These are phyloP conservation scores for Cyclotella cryptica DNA, from an alignment of 108 stramenopile species.

Conservation along the genomic window DNA sequence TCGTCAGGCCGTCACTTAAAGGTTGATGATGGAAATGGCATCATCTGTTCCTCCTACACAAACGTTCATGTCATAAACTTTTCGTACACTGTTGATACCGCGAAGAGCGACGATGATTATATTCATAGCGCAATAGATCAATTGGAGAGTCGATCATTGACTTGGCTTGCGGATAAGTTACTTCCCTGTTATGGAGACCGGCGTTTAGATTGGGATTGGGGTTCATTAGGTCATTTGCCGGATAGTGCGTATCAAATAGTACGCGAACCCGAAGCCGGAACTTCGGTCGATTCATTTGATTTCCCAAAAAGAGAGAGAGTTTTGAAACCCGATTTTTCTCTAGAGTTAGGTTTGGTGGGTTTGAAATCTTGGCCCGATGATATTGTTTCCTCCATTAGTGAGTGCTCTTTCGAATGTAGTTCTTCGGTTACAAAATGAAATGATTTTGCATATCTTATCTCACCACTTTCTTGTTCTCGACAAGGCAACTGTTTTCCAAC, in stretches of 20 bases:
- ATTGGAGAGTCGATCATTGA: conserved; percentile 3
- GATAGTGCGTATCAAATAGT: background rate
- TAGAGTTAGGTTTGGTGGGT: conserved; percentile 15
- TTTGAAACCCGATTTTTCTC: background rate
- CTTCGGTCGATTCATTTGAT: background rate
- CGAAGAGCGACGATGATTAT: background rate
- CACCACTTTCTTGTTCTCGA: background rate
- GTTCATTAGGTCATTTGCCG: background rate
- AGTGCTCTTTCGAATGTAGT: background rate
- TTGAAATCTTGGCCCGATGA: conserved; percentile 28
- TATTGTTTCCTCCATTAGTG: conserved; percentile 7
- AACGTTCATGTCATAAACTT: conserved; percentile 13
- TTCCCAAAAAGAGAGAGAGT: background rate
- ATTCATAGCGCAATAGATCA: conserved; percentile 7
- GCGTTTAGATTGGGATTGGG: background rate
- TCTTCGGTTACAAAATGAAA: background rate
- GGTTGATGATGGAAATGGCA: background rate
- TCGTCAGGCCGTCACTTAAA: conserved; percentile 2
- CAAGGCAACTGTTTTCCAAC: conserved; percentile 23
- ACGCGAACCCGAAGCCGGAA: background rate
- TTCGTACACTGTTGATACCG: conserved; percentile 19
- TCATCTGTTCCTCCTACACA: conserved; percentile 15
- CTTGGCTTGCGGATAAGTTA: conserved; percentile 10
- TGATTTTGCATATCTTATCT: background rate
- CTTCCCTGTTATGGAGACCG: conserved; percentile 3